phyloP scores from a whole-genome alignment of 208 protist genomes.

The Novymonas esmeraldas region DNA sequence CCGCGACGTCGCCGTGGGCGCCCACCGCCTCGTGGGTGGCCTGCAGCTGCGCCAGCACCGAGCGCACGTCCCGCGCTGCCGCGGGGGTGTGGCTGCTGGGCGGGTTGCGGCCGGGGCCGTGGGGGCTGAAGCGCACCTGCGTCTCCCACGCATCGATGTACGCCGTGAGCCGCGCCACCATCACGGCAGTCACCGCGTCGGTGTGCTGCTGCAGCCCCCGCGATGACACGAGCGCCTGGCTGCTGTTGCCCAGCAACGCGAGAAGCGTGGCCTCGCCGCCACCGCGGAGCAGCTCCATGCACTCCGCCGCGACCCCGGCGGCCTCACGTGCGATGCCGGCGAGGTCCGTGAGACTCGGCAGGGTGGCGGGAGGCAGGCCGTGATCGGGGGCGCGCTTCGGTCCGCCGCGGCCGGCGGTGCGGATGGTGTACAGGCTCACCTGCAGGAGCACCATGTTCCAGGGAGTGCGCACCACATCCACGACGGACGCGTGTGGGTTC shows the following conservation, averaged over 20 bases:
- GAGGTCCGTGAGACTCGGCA: slow-evolving; percentile 30
- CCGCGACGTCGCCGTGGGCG: slow-evolving; percentile 4
- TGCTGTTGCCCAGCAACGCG: slow-evolving; percentile 49
- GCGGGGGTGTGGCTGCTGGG: background rate
- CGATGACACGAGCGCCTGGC: slow-evolving; percentile 27
- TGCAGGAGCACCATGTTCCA: slow-evolving; percentile 46
- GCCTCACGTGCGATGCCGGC: slow-evolving; percentile 15
- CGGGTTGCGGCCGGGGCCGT: background rate
- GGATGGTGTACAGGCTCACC: slow-evolving; percentile 62
- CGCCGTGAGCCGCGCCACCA: slow-evolving; percentile 9
- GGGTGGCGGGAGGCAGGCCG: slow-evolving; percentile 22
- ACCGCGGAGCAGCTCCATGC: slow-evolving; percentile 6
- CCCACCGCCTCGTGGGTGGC: slow-evolving; percentile 16
- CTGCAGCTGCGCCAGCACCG: slow-evolving; percentile 20
- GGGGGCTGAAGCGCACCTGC: slow-evolving; percentile 21
- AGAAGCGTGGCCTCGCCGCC: slow-evolving; percentile 31
- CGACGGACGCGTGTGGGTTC: slow-evolving; percentile 22
- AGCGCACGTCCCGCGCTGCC: background rate
- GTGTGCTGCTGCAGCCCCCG: slow-evolving; percentile 9
- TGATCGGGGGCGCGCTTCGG: slow-evolving; percentile 17
- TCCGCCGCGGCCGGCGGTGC: slow-evolving; percentile 28
- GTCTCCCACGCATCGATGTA: slow-evolving; percentile 18
- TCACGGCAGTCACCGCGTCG: slow-evolving; percentile 9
- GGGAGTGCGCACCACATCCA: slow-evolving; percentile 27
- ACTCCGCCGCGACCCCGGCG: slow-evolving; percentile 24